Evolutionary conservation across 2,329 filamentous ascomycete genomes (phyloP), one percentile per base, ranked within the genome.

Genomic region (Colletotrichum scovillei): DNA sequence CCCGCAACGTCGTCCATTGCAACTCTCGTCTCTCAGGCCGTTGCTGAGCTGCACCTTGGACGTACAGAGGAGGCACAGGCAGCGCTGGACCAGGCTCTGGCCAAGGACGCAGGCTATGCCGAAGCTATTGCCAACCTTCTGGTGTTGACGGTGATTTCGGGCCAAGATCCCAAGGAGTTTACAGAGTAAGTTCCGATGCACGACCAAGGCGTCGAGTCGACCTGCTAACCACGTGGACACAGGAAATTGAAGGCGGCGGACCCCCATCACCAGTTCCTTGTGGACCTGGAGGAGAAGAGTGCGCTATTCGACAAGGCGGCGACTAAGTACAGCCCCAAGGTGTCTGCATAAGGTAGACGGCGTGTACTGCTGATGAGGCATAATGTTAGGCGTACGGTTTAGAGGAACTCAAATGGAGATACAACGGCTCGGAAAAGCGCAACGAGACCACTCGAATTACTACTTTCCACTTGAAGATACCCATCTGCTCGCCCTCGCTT

Each of bases 1-100:
- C 93, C 95, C 2, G 92, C 94, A 38, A 95, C 94, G 22, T 92
- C 94, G 62, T 94, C 94, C 19, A 88, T 92, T 65, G 88, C 92
- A 77, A 93, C 91, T 22, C 89, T 98, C 68, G 91, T 98, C 74
- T 92, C 94, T 24, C 97, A 98, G 85, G 96, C 95, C 30, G 91
- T 98, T 30, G 93, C 94, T 28, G 96, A 99, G 83, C 86, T 98
- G 66, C 97, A 98, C 80, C 91, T 98, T 32, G 95, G 95, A 63
- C 91, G 97, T 62, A 85, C 94, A 53, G 95, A 97, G 75, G 97
- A 98, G 86, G 95, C 96, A 0, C 94, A 98, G 84, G 90, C 92
- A 22, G 96, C 95, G 4, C 84, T 98, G 75, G 91, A 96, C 76
- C 91, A 96, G 82, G 95, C 95, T 0, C 77, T 97, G 67, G 88